phyloP scores from a whole-genome alignment of 139 green algal genomes.

The Helicosporidium sp. region DNA sequence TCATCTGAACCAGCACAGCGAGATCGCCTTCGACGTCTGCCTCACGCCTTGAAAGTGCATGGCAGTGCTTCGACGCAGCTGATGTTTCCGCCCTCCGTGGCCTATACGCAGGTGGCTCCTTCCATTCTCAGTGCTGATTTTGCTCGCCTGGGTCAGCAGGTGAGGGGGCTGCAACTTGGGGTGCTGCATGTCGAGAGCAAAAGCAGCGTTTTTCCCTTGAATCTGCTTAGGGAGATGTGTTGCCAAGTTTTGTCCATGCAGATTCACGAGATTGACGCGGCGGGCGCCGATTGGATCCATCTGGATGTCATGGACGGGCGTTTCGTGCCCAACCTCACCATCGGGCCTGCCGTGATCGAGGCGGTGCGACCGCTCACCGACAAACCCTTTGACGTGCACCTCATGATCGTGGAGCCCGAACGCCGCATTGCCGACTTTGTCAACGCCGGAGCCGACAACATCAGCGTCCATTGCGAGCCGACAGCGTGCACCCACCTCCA shows the following conservation, averaged over 20 bases:
- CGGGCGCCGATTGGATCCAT: slow-evolving; percentile 87
- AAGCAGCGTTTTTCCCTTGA: background rate
- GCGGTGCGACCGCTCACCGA: slow-evolving; percentile 87
- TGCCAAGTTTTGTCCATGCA: slow-evolving; percentile 24
- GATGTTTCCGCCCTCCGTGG: slow-evolving; percentile 4
- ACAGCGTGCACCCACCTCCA: slow-evolving; percentile 90
- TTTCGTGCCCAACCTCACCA: slow-evolving; percentile 99
- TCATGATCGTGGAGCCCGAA: slow-evolving; percentile 99
- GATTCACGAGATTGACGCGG: slow-evolving; percentile 76
- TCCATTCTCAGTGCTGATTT: slow-evolving; percentile 62
- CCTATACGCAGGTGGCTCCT: slow-evolving; percentile 11
- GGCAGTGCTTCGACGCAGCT: background rate
- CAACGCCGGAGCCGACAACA: slow-evolving; percentile 97
- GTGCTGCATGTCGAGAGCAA: background rate
- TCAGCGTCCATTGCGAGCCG: slow-evolving; percentile 81
- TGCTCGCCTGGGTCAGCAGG: slow-evolving; percentile 74
- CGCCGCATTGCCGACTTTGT: slow-evolving; percentile 68
- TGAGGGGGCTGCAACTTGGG: slow-evolving; percentile 18
- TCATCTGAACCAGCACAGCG: too few relatives aligned
- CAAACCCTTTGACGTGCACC: slow-evolving; percentile 79
- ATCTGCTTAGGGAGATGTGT: too few relatives aligned
- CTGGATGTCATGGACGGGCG: slow-evolving; percentile 76
- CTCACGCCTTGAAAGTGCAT: background rate
- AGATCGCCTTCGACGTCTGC: too few relatives aligned
- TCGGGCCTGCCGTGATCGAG: slow-evolving; percentile 89